phyloP scores from a whole-genome alignment of 371 early-diverging fungal species.

The Mucor saturninus region DNA sequence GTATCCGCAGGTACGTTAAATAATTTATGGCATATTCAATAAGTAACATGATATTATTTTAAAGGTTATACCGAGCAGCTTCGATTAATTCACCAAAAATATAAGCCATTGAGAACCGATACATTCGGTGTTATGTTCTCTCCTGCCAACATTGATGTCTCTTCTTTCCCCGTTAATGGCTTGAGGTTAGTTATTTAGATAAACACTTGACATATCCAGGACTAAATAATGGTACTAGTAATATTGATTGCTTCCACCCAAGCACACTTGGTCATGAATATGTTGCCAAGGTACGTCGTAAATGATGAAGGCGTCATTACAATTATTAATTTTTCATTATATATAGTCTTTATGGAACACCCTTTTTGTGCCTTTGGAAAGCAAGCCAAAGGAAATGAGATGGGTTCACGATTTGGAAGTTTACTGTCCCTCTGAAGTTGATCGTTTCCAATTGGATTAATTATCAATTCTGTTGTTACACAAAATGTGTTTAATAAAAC shows the following conservation, averaged over 20 bases:
- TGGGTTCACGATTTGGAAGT: neutral
- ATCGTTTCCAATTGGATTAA: slow-evolving; percentile 18
- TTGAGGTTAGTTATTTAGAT: slow-evolving; percentile 13
- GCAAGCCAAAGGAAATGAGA: slow-evolving; percentile 2
- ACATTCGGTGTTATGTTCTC: slow-evolving; percentile 29
- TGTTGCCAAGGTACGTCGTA: slow-evolving; percentile 16
- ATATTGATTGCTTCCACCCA: slow-evolving; percentile 27
- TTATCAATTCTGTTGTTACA: neutral
- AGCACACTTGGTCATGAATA: slow-evolving; percentile 15
- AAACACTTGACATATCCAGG: neutral
- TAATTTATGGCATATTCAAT: neutral
- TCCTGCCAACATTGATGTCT: slow-evolving; percentile 25
- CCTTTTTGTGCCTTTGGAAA: slow-evolving; percentile 8
- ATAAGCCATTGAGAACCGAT: slow-evolving; percentile 21
- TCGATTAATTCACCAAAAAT: slow-evolving; percentile 38
- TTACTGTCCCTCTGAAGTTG: slow-evolving; percentile 22
- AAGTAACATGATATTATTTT: neutral
- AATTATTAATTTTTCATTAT: neutral
- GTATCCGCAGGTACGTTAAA: slow-evolving; percentile 15
- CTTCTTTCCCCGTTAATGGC: slow-evolving; percentile 18
- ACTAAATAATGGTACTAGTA: neutral
- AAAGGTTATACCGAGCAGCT: slow-evolving; percentile 50
- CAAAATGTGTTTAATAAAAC: neutral
- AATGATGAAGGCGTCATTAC: neutral
- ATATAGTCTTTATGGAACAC: slow-evolving; percentile 20